These are phyloP conservation scores for Amoeboaphelidium occidentale DNA, from an alignment of 371 early-diverging fungal species.

Conservation along the genomic window DNA sequence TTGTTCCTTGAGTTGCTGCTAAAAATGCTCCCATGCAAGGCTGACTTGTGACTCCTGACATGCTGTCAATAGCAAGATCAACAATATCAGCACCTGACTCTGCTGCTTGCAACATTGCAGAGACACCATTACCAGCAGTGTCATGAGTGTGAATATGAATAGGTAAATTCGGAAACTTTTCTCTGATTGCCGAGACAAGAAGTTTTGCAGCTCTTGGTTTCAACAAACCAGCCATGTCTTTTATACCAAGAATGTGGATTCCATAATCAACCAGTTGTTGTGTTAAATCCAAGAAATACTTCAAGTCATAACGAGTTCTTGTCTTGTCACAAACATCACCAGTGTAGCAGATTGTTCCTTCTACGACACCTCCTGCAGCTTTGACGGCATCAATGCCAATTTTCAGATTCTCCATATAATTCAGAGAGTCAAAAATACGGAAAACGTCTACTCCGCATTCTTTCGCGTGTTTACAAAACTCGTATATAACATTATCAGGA, in stretches of 20 bases:
- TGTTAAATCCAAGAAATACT: slow-evolving; percentile 77
- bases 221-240: slow-evolving; percentile 91
- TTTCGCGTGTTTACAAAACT: slow-evolving; percentile 74
- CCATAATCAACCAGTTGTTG: slow-evolving; percentile 64
- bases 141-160: slow-evolving; percentile 93
- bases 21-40: slow-evolving; percentile 88
- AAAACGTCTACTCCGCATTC: slow-evolving; percentile 79
- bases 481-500: slow-evolving; percentile 76
- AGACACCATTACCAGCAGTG: slow-evolving; percentile 86
- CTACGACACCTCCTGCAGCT: slow-evolving; percentile 79
- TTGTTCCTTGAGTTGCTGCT: slow-evolving; percentile 45
- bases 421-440: slow-evolving; percentile 84
- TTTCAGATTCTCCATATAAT: slow-evolving; percentile 79
- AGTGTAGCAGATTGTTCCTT: slow-evolving; percentile 77
- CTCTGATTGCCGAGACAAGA: slow-evolving; percentile 52
- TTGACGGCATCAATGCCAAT: slow-evolving; percentile 78
- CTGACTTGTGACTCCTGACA: slow-evolving; percentile 89
- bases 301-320: slow-evolving; percentile 45
- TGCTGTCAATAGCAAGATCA: slow-evolving; percentile 67
- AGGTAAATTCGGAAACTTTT: slow-evolving; percentile 63
- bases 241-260: slow-evolving; percentile 78
- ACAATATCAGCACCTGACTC: slow-evolving; percentile 79
- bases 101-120: slow-evolving; percentile 69
- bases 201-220: slow-evolving; percentile 68
- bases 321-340: slow-evolving; percentile 70